Conservation (phyloP, 495 filamentous ascomycete genomes). For the Patellaria atrata region DNA sequence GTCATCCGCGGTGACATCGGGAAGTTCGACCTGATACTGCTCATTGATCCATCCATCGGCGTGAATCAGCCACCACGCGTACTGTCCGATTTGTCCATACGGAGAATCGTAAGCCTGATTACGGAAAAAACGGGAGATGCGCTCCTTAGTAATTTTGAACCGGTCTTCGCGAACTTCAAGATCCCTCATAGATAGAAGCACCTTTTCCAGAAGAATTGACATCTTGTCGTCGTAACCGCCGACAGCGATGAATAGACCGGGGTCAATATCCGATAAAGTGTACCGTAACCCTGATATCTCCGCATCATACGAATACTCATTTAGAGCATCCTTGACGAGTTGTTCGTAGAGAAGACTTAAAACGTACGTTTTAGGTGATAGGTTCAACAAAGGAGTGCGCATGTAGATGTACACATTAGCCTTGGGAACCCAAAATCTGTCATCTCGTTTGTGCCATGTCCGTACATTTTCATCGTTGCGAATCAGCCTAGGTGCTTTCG, state of each 20-base stretch:
- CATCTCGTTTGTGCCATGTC: slow-evolving; percentile 98
- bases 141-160: slow-evolving; percentile 86
- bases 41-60: slow-evolving; percentile 71
- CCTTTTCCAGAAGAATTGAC: slow-evolving; percentile 77
- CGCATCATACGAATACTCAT: slow-evolving; percentile 93
- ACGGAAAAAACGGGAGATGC: slow-evolving; percentile 53
- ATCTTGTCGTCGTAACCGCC: slow-evolving; percentile 96
- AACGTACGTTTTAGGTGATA: slow-evolving; percentile 61
- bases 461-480: slow-evolving; percentile 71
- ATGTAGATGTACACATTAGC: slow-evolving; percentile 69
- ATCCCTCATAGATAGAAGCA: slow-evolving; percentile 74
- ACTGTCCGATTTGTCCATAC: slow-evolving; percentile 82
- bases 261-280: slow-evolving; percentile 48
- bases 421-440: slow-evolving; percentile 97
- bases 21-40: slow-evolving; percentile 64
- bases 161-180: slow-evolving; percentile 68
- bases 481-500: slow-evolving; percentile 66
- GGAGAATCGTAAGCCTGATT: slow-evolving; percentile 82
- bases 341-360: slow-evolving; percentile 74
- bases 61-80: slow-evolving; percentile 59
- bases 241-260: slow-evolving; percentile 67
- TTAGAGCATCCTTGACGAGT: slow-evolving; percentile 74
- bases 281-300: slow-evolving; percentile 88
- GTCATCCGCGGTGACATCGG: slow-evolving; percentile 55
- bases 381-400: slow-evolving; percentile 60